These are phyloP conservation scores for Pythium brachiatum DNA, from an alignment of 352 stramenopile genomes.

Conservation along the genomic window DNA sequence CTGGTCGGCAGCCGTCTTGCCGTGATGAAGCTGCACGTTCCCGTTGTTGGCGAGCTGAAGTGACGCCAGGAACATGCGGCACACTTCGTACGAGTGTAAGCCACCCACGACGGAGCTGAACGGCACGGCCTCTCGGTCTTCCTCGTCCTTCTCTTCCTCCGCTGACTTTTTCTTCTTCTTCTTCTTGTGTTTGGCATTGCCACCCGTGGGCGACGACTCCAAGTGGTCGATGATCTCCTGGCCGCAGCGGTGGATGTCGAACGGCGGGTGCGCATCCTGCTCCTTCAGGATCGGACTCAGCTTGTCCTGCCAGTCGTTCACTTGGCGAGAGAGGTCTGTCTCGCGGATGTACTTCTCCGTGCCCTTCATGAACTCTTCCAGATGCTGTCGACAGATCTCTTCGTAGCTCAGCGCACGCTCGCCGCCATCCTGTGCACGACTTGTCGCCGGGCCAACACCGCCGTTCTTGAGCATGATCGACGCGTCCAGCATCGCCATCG, in stretches of 20 bases:
- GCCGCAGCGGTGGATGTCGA: slow-evolving; percentile 76
- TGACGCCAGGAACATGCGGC: slow-evolving; percentile 88
- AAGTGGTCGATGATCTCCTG: slow-evolving; percentile 56
- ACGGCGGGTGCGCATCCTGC: slow-evolving; percentile 60
- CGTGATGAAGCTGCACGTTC: slow-evolving; percentile 83
- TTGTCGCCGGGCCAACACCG: slow-evolving; percentile 8
- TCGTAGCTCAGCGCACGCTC: slow-evolving; percentile 54
- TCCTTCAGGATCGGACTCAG: slow-evolving; percentile 67
- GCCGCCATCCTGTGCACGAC: neutral
- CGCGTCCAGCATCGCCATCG: slow-evolving; percentile 17
- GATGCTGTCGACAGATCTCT: slow-evolving; percentile 71
- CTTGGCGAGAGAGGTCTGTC: slow-evolving; percentile 63
- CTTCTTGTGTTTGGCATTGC: slow-evolving; percentile 19
- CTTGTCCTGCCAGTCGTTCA: slow-evolving; percentile 78
- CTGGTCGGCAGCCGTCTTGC: slow-evolving; percentile 56
- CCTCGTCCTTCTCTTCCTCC: slow-evolving; percentile 8
- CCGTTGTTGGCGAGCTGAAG: slow-evolving; percentile 91
- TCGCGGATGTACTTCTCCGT: slow-evolving; percentile 78
- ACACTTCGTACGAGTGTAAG: slow-evolving; percentile 75
- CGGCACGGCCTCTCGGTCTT: slow-evolving; percentile 24
- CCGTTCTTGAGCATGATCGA: slow-evolving; percentile 19
- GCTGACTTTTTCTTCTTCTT: slow-evolving; percentile 34
- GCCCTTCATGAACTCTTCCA: slow-evolving; percentile 80
- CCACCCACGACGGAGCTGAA: slow-evolving; percentile 62
- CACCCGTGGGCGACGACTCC: slow-evolving; percentile 29